Evolutionary conservation across 1,284 basidiomycete genomes (phyloP), one percentile per base, ranked within the genome.

Genomic region (Thecaphora frezii): DNA sequence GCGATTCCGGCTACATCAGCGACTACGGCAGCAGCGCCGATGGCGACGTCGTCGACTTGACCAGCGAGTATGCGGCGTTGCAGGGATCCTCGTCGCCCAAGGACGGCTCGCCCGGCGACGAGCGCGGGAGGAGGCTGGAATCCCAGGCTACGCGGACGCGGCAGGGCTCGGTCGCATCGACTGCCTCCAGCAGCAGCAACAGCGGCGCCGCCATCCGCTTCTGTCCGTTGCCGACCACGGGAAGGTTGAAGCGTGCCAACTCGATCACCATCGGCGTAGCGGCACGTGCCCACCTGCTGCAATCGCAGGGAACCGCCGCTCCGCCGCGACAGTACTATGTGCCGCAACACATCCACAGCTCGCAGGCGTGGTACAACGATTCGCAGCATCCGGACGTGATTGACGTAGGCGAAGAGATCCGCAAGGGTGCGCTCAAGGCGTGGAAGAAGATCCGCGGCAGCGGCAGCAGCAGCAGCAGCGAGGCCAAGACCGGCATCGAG

Each of bases 241-340:
- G 73, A 0, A 49, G 73, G 1, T 45, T 73, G 33, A 72, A 75
- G 28, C 62, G 73, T 39, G 71, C 73, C 47, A 75, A 74, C 36
- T 74, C 72, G 13, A 74, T 75, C 58, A 74, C 71, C 25, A 75
- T 75, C 42, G 73, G 73, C 23, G 69, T 75, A 5, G 73, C 71
- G 12, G 71, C 73, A 24, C 66, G 73, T 16, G 59, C 62, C n/a
- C 73, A 75, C 16, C 52, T 75, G 10, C 51, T 75, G n/a, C 64
- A 60, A 9, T 73, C 71, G 3, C 73, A 75, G 41, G 73, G 73
- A 36, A 54, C 65, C 1, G 58, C 61, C 16, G 56, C 57, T 3
- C 64, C 60, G 3, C 61, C 55, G 5, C 25, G 61, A 38, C 61
- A 44, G 8, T 37, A 51, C 2, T 48, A 44, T 21, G 46, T 44